A percentile compares a stretch with the other conserved stretches of the same genome.
phyloP scores from a whole-genome alignment of 768 basidiomycete species.

The Leccinum variicolor region DNA sequence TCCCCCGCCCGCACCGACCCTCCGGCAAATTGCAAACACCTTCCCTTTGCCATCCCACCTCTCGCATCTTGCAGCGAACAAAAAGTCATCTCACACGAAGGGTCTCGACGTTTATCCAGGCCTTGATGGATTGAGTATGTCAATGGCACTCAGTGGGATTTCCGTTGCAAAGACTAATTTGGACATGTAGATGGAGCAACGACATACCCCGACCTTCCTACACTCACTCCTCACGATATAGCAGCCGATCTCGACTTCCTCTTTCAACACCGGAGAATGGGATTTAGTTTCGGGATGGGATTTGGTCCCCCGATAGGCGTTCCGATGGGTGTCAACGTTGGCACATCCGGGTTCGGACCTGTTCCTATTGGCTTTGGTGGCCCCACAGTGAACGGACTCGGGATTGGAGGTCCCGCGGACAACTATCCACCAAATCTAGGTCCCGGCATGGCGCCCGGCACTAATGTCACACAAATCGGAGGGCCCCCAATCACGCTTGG shows the following conservation, averaged over 20 bases:
- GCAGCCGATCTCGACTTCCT: constrained; percentile 53
- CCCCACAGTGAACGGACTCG: constrained; percentile 18
- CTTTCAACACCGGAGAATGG: constrained; percentile 38
- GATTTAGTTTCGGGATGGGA: constrained; percentile 24
- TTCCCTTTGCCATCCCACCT: constrained; percentile 43
- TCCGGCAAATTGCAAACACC: constrained; percentile 65
- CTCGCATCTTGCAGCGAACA: constrained; percentile 21
- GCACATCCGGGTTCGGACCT: constrained; percentile 19
- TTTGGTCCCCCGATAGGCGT: constrained; percentile 22
- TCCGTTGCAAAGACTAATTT: constrained; percentile 1
- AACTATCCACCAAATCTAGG: constrained; percentile 15
- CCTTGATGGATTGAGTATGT: constrained; percentile 20
- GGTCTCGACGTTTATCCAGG: constrained; percentile 17
- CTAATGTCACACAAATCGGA: constrained; percentile 6
- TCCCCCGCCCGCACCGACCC: constrained; percentile 53
- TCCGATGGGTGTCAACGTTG: constrained; percentile 16
- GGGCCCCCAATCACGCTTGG: constrained; percentile 6
- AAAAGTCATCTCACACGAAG: constrained; percentile 14
- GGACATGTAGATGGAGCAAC: constrained; percentile 42
- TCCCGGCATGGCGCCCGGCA: constrained; percentile 9
- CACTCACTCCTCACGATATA: constrained; percentile 48
- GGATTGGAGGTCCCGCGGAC: constrained; percentile 16
- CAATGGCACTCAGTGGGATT: constrained; percentile 1
- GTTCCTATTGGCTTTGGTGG: constrained; percentile 16
- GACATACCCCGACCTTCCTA: constrained; percentile 31